Percentiles rank a stretch among this genome's conserved stretches.
These are phyloP conservation scores for Lumnitzera racemosa DNA, from an alignment of 345 rosid genomes.

Conservation along the genomic window DNA sequence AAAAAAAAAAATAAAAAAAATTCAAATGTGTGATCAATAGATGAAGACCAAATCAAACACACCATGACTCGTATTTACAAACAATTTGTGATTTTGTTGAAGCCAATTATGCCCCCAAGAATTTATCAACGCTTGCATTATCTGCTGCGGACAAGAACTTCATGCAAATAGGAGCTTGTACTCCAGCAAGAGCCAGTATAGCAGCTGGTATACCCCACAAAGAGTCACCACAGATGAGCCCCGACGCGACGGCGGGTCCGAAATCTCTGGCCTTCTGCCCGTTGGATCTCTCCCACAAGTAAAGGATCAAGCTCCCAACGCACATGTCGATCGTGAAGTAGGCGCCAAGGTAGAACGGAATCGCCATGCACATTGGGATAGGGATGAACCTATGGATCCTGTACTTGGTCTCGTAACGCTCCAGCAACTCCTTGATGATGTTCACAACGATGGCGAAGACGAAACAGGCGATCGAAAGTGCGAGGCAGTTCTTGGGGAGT, in stretches of 20 bases:
- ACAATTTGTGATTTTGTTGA: too few species aligned
- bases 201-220: conserved; percentile 91
- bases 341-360: conserved; percentile 84
- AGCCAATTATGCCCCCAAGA: conserved; percentile 21
- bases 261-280: conserved; percentile 46
- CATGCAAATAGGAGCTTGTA: conserved; percentile 79
- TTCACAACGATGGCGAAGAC: conserved; percentile 36
- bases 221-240: conserved; percentile 84
- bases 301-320: conserved; percentile 72
- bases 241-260: conserved; percentile 73
- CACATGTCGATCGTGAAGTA: conserved; percentile 91
- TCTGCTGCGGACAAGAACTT: conserved; percentile 61
- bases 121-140: conserved; percentile 47
- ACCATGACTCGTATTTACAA: too few species aligned
- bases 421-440: conserved; percentile 21
- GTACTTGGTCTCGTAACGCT: conserved; percentile 23
- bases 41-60: too few species aligned
- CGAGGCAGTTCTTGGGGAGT: conserved; percentile 67
- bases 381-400: conserved; percentile 50
- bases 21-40: too few species aligned
- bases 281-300: conserved; percentile 51
- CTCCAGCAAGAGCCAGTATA: conserved; percentile 60
- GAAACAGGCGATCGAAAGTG: conserved; percentile 47
- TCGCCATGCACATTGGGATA: conserved; percentile 93
- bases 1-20: too few species aligned